Base-by-base conservation (phyloP, 2,329 filamentous ascomycete genomes). In the Claviceps africana region DNA sequence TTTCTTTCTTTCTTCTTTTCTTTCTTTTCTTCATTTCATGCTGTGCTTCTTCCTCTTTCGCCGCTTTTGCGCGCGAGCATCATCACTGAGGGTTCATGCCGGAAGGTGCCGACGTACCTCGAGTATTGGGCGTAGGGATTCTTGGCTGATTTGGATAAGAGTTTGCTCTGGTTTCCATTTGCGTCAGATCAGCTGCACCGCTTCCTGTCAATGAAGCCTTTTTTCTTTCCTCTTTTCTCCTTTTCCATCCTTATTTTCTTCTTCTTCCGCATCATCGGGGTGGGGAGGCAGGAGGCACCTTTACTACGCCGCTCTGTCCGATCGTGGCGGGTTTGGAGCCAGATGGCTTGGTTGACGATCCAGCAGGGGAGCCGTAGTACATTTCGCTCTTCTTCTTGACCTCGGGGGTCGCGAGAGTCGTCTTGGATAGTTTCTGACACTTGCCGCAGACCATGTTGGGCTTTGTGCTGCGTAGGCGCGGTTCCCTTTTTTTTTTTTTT, bases 321-420 rank as follows among this genome's bases (percentile, higher is more conserved):
- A 81, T 58, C 2, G 79, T 83, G 39, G 76, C 68, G 22, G 76
- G 73, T 52, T 70, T 73, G 55, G 69, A 68, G 47, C 62, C 64
- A 47, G 65, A 62, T 19, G 64, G 54, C 55, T 66, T 63, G 52
- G 72, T 63, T 22, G 70, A 68, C 13, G 56, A 53, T 31, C 35
- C 51, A 15, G 75, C 70, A 1, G 78, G 66, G 2, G 79, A 83
- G 47, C 80, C 80, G 60, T 79, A 76, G 64, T 83, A 83, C 68
- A 83, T 79, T 50, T 84, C 81, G 61, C 67, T 78, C 71, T 81
- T 83, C 68, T 79, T 81, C 67, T 83, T 84, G 56, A 84, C 80
- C 30, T 72, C 76, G 0, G 81, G 81, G 0, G 81, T 84, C 55
- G 78, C 79, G 53, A 84, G 74, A 19, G 58, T 60, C 15, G 80